Evolutionary conservation across 805 yeast species (phyloP), one percentile per base, ranked within the genome.

Genomic region (Pichia gijzeniarum): DNA sequence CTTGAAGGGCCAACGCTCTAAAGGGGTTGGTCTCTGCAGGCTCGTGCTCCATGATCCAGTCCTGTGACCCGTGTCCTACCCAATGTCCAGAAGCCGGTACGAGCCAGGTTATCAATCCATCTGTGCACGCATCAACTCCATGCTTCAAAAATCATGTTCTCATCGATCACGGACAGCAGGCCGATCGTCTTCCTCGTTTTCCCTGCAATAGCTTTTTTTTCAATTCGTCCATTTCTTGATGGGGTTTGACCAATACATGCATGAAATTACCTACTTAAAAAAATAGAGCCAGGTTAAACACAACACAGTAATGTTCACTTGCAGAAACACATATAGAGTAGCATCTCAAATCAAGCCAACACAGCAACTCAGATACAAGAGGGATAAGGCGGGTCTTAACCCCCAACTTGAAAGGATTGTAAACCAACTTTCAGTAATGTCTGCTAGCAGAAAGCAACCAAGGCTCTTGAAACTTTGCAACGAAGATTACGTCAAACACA

Each of bases 391-490:
- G 14, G 57, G 54, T 19, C 48, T 65, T n/a, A 53, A 53, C 25
- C 65, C 66, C 13, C 61, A 55, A 25, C 53, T 51, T 4, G 65
- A 65, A 46, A 56, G 50, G 42, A 50, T 61, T 22, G 62, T 62
- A 25, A 63, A 70, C 41, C 83, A 81, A 67, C 73, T 91, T 51
- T 82, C 95, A 35, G 95, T 91, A 19, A 63, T 90, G 54, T 79
- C 93, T 12, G 96, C 95, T 7, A 76, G 84, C 47, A 81, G 89
- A 69, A 91, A 89, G 64, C 90, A 82, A 64, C 99, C 99, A 38
- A 78, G 80, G 54, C 69, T 87, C 55, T 64, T 93, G 51, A 86
- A 82, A 57, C 69, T 89, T 30, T 74, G 82, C 53, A 70, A 74
- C 21, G 97, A 90, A 63, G 98, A 93, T 60, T 71, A 82, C 46